Conservation (phyloP, 306 rosid genomes). For the Vachellia pachyceras region DNA sequence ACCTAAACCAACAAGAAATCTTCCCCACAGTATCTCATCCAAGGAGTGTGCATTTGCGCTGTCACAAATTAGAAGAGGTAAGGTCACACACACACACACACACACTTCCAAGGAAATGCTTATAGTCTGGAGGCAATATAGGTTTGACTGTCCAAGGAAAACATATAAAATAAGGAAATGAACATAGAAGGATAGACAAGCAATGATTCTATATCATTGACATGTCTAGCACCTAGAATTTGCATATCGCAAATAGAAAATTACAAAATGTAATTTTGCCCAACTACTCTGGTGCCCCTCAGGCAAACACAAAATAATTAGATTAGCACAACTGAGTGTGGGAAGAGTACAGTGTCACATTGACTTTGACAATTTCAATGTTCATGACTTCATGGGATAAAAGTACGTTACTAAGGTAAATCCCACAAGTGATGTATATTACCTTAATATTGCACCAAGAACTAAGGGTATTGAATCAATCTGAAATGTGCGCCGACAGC, state of each 20-base stretch:
- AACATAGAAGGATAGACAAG: not conserved
- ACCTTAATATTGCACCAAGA: constrained; percentile 85
- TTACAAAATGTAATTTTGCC: not conserved
- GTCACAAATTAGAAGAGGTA: constrained; percentile 43
- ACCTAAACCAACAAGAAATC: constrained; percentile 97
- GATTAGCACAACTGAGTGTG: not conserved
- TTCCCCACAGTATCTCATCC: constrained; percentile 80
- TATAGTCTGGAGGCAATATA: constrained; percentile 22
- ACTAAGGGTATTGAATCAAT: constrained; percentile 76
- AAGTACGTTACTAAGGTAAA: constrained; percentile 1
- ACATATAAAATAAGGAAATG: not conserved
- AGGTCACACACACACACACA: constrained; percentile 24
- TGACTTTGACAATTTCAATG: constrained; percentile 26
- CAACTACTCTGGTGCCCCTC: not conserved
- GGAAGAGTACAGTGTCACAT: not conserved
- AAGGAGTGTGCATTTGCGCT: constrained; percentile 84
- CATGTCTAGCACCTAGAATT: not conserved
- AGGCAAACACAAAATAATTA: not conserved
- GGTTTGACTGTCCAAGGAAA: not conserved
- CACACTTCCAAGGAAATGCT: constrained; percentile 22
- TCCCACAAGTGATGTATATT: constrained; percentile 10
- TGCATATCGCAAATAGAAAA: not conserved
- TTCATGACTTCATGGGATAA: constrained; percentile 10
- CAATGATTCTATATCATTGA: constrained; percentile 1
- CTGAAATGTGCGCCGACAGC: constrained; percentile 83